Percentiles rank a stretch among this genome's conserved stretches.
Evolutionary conservation across 2,329 filamentous ascomycete species (phyloP).

Genomic region (Phialocephala sp.): DNA sequence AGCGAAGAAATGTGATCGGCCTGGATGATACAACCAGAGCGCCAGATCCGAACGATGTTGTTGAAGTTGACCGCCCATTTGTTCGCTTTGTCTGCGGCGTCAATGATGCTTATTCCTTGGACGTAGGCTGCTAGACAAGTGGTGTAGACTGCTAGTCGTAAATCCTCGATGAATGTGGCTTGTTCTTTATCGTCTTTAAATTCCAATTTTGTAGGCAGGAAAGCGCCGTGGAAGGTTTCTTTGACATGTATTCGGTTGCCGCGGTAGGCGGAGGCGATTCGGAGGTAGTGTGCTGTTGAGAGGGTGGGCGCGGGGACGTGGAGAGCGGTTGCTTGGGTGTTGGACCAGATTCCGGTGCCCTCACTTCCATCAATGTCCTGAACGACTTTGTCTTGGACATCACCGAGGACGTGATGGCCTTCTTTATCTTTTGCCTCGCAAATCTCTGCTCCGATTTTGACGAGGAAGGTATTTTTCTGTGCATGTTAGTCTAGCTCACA

Average conservation of each 20-base stretch:
- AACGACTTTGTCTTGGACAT: conserved; percentile 72
- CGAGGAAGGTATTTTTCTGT: conserved; percentile 61
- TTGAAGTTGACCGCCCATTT: conserved; percentile 62
- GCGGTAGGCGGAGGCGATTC: conserved; percentile 64
- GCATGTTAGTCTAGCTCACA: conserved; percentile 3
- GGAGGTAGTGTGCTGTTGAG: conserved; percentile 58
- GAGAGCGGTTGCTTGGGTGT: conserved; percentile 63
- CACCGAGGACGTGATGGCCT: conserved; percentile 59
- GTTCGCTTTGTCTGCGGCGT: conserved; percentile 60
- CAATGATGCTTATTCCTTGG: conserved; percentile 70
- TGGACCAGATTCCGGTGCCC: conserved; percentile 70
- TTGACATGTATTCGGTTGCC: conserved; percentile 58
- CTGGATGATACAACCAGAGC: conserved; percentile 74
- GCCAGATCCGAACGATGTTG: conserved; percentile 66
- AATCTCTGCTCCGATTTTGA: conserved; percentile 67
- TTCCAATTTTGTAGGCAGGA: conserved; percentile 34
- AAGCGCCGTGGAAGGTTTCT: conserved; percentile 49
- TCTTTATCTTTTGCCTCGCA: conserved; percentile 55
- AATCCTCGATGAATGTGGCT: conserved; percentile 57
- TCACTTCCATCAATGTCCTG: conserved; percentile 71
- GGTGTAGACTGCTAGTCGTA: conserved; percentile 66
- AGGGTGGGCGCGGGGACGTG: conserved; percentile 71
- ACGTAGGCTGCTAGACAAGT: conserved; percentile 66
- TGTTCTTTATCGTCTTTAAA: conserved; percentile 44
- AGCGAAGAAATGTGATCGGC: conserved; percentile 68